Evolutionary conservation across 108 stramenopile genomes (phyloP), one percentile per base, ranked within the genome.

Genomic region (Skeletonema costatum): DNA sequence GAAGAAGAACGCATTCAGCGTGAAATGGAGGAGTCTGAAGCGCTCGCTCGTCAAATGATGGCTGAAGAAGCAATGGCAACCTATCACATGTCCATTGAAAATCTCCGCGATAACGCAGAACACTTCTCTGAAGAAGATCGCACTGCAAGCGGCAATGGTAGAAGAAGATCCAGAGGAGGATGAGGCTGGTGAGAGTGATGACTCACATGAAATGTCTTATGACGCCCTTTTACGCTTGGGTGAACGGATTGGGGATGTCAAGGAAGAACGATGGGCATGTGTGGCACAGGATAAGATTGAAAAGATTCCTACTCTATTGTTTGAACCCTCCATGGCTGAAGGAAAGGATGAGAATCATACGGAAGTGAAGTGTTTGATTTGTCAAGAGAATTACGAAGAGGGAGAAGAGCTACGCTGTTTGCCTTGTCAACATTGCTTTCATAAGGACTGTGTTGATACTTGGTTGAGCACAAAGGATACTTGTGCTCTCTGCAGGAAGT

Each of bases 401-500:
- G 87, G 76, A 3, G 96, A 97, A 12, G 70, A 72, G 66, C 68
- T 97, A 17, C 81, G 91, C 30, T 56, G 70, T 29, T 80, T 97
- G 5, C 93, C 91, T 10, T 98, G 98, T 73, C 64, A 76, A 2
- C 98, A 98, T 77, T 80, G 75, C 60, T 98, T 97, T 73, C 97
- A 97, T 75, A 74, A 68, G 41, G 93, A 96, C 6, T 98, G 98
- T 65, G 88, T 97, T 16, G 93, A 96, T 60, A 87, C 87, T 30
- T 98, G 98, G 98, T 74, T 97, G 21, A 33, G 68, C 16, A 84
- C 83, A 3, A 93, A 92, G 38, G 94, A 97, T 80, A 86, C 85
- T 50, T 98, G 98, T 80, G 90, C 95, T n/a, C 92, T 93, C 69
- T 98, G 98, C 85, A 86, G 94, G 66, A 85, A 83, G 42, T 76